Percentiles rank a stretch among this genome's conserved stretches.
phyloP scores from a whole-genome alignment of 2,329 filamentous ascomycete species.

The Alternaria ethzedia region DNA sequence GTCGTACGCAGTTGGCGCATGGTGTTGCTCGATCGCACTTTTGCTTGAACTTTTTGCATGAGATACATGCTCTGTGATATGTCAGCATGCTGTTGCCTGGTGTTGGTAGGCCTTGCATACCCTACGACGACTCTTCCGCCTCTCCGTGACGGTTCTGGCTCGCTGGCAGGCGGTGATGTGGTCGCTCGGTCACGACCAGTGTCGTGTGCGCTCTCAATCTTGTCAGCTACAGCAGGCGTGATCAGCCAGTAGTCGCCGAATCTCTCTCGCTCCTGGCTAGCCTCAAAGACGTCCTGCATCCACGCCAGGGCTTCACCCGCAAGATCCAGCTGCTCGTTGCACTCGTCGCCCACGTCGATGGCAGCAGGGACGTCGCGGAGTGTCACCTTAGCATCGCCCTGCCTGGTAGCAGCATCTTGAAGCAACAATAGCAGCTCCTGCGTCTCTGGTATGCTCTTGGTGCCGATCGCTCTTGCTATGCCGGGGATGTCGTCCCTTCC shows the following conservation, averaged over 20 bases:
- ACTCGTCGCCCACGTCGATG: slow-evolving; percentile 71
- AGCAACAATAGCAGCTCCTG: slow-evolving; percentile 72
- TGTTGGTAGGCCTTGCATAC: neutral
- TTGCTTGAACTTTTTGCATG: slow-evolving; percentile 16
- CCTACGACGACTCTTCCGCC: slow-evolving; percentile 13
- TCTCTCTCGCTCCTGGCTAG: slow-evolving; percentile 63
- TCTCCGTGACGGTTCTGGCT: slow-evolving; percentile 10
- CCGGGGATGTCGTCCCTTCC: slow-evolving; percentile 67
- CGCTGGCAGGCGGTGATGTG: slow-evolving; percentile 14
- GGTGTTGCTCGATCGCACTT: slow-evolving; percentile 17
- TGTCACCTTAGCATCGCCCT: slow-evolving; percentile 44
- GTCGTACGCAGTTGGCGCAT: slow-evolving; percentile 15
- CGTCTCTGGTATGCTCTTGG: slow-evolving; percentile 78
- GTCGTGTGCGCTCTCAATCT: slow-evolving; percentile 41
- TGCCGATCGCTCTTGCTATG: slow-evolving; percentile 68
- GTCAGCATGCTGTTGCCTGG: neutral
- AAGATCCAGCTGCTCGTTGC: slow-evolving; percentile 69
- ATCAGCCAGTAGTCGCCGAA: slow-evolving; percentile 74
- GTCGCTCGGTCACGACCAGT: slow-evolving; percentile 19
- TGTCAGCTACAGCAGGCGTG: slow-evolving; percentile 46
- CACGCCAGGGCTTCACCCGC: slow-evolving; percentile 70
- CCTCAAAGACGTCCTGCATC: slow-evolving; percentile 69
- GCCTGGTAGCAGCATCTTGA: slow-evolving; percentile 54
- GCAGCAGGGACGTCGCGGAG: slow-evolving; percentile 72
- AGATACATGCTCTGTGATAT: slow-evolving; percentile 8